These are phyloP conservation scores for Colletotrichum viniferum DNA, from an alignment of 2,329 filamentous ascomycete genomes.

Conservation along the genomic window DNA sequence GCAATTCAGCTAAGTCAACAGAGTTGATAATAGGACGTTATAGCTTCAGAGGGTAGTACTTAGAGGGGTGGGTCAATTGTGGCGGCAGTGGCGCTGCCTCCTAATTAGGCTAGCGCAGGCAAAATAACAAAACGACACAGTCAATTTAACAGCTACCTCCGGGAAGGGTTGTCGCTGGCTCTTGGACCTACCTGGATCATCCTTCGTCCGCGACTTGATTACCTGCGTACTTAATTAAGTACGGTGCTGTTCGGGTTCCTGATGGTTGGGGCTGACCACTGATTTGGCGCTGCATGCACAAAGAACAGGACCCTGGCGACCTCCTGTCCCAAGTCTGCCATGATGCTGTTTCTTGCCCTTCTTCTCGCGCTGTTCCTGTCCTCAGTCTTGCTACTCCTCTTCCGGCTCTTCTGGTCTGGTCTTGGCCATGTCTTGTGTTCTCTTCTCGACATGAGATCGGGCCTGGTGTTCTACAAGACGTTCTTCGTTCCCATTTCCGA, in stretches of 20 bases:
- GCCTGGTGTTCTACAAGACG: background rate
- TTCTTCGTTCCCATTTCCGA: background rate
- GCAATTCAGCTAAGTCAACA: too few relatives aligned
- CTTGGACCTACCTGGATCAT: conserved; percentile 19
- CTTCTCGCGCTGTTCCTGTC: background rate
- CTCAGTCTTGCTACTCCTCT: background rate
- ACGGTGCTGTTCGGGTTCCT: conserved; percentile 7
- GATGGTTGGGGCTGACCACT: conserved; percentile 1
- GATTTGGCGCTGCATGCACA: background rate
- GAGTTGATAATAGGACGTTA: too few relatives aligned
- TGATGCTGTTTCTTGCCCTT: background rate
- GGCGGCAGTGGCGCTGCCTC: too few relatives aligned
- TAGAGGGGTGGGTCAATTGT: too few relatives aligned
- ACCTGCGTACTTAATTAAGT: background rate
- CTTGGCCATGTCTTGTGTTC: background rate
- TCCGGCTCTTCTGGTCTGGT: background rate
- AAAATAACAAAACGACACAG: too few relatives aligned
- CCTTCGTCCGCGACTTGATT: conserved; percentile 7
- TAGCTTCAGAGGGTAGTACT: too few relatives aligned
- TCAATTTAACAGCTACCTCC: too few relatives aligned
- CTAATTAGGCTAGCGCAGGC: too few relatives aligned
- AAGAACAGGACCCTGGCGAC: background rate
- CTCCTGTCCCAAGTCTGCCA: background rate
- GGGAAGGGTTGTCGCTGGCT: background rate
- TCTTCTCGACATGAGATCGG: background rate